Conservation (phyloP, 2,329 filamentous ascomycete species). For the Aureobasidium sp. region DNA sequence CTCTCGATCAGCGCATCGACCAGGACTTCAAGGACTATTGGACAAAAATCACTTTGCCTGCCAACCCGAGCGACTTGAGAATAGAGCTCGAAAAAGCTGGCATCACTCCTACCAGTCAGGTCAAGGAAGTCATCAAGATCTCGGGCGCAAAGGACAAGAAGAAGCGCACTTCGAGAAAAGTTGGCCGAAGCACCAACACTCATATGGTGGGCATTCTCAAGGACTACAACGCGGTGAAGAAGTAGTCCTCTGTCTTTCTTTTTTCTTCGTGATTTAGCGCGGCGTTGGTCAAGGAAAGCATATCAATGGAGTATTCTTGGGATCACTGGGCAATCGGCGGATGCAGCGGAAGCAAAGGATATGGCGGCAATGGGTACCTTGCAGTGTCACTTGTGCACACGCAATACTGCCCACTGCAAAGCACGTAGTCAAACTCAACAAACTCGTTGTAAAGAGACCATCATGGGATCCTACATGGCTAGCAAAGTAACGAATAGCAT, state of each 20-base stretch:
- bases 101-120: slow-evolving; percentile 77
- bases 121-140: slow-evolving; percentile 54
- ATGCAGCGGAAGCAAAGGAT: background rate
- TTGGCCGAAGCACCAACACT: slow-evolving; percentile 76
- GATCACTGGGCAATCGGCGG: background rate
- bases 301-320: background rate
- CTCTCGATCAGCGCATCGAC: slow-evolving; percentile 57
- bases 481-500: background rate
- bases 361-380: background rate
- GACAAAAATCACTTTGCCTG: slow-evolving; percentile 71
- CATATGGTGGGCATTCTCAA: slow-evolving; percentile 80
- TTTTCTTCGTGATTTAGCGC: slow-evolving; percentile 2
- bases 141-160: slow-evolving; percentile 57
- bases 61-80: slow-evolving; percentile 64
- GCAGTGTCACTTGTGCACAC: background rate
- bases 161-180: slow-evolving; percentile 65
- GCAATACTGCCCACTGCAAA: background rate
- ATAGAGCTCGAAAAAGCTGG: slow-evolving; percentile 69
- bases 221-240: slow-evolving; percentile 50
- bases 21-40: slow-evolving; percentile 77
- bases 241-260: slow-evolving; percentile 3
- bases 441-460: background rate
- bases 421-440: background rate
- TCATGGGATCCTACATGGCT: background rate
- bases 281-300: slow-evolving; percentile 12